Conservation (phyloP, 176 grass and related monocot genomes). For the Tillandsia fasciculata region DNA sequence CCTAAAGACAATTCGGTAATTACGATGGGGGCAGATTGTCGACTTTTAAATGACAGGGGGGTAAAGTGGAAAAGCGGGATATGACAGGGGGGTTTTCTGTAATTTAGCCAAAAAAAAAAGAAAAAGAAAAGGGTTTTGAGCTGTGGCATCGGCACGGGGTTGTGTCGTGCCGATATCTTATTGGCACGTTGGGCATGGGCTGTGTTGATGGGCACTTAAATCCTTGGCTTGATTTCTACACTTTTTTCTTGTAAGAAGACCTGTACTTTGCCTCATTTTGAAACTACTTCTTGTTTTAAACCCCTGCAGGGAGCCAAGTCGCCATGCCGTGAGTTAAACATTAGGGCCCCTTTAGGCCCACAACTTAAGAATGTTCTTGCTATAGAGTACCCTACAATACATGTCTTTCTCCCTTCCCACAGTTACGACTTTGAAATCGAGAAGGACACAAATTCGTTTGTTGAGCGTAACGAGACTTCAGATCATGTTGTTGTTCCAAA, state of each 20-base stretch:
- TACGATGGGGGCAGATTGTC: no score
- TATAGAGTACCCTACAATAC: slow-evolving; percentile 68
- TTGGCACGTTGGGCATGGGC: no score
- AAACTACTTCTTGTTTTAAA: slow-evolving; percentile 3
- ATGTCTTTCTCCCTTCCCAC: slow-evolving; percentile 71
- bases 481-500: slow-evolving; percentile 14
- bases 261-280: slow-evolving; percentile 6
- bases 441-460: slow-evolving; percentile 20
- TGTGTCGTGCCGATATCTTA: neutral
- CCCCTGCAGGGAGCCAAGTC: slow-evolving; percentile 43
- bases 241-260: no score
- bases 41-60: no score
- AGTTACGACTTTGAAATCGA: slow-evolving; percentile 55
- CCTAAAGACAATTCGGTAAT: no score
- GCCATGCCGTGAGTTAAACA: slow-evolving; percentile 40
- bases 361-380: slow-evolving; percentile 55
- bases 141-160: neutral
- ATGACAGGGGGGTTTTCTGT: no score
- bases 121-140: no score
- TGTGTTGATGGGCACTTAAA: no score
- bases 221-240: no score
- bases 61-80: no score
- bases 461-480: slow-evolving; percentile 15
- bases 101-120: no score
- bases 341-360: slow-evolving; percentile 38